Evolutionary conservation across 352 stramenopile genomes (phyloP), one percentile per base, ranked within the genome.

Genomic region (Globisporangium takayamanum): DNA sequence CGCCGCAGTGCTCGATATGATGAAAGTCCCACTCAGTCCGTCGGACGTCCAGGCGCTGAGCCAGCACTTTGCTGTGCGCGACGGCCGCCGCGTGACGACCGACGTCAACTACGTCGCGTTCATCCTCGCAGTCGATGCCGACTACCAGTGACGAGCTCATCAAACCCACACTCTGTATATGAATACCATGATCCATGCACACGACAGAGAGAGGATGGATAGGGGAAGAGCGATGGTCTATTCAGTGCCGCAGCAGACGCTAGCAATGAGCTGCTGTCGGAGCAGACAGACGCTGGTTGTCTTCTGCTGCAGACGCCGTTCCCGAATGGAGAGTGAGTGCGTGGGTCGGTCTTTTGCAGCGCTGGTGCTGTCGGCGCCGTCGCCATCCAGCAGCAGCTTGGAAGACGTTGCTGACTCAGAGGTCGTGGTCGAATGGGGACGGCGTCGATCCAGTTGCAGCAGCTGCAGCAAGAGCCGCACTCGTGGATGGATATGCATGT

Each of bases 71-170:
- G 73, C 67, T 1, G 69, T 88, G 25, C 74, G 70, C 10, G 64
- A 76, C 37, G 80, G 75, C 8, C 77, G 79, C 30, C 74, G 76
- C 52, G 46, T 64, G 12, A 89, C 74, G 37, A 80, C 63, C 53
- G 81, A 94, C 61, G 76, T 94, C 59, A 88, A 89, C 66, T 94
- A 92, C 60, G 25, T 92, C 26, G 53, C 69, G 12, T 89, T 94
- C 58, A 78, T 94, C 60, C 74, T 82, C 18, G 74, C 75, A 2
- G 76, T 94, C 6, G 84, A 94, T 68, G 78, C 75, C 26, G 68
- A 76, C 42, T 90, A 88, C 63, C 79, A 79, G 42, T 85, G 65
- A 49, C 10, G 25, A 47, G 14, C 15, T 2, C 15, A 47, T 0
- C 15, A 30, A 11, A 5, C 12, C 0, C 14, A 11, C 36, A 11